These are phyloP conservation scores for Populus pruinosa DNA, from an alignment of 345 rosid species.

Conservation along the genomic window DNA sequence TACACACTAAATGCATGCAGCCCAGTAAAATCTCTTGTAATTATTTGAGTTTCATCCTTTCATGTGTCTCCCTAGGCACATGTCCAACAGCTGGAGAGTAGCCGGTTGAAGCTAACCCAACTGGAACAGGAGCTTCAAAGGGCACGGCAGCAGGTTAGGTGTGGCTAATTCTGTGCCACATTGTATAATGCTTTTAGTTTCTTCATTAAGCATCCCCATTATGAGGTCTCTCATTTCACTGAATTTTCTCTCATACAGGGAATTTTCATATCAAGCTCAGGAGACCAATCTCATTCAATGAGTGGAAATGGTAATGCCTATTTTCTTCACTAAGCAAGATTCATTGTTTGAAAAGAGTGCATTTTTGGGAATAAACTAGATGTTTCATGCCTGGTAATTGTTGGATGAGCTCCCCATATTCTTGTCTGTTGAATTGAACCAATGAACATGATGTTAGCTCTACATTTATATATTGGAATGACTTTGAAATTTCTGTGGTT, in stretches of 20 bases:
- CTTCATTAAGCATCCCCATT: neutral
- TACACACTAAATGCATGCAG: neutral
- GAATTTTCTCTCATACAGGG: slow-evolving; percentile 48
- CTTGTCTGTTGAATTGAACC: neutral
- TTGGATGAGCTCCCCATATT: neutral
- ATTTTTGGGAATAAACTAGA: neutral
- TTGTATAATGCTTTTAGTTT: neutral
- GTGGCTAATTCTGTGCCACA: slow-evolving; percentile 16
- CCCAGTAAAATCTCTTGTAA: neutral
- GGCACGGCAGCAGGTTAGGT: slow-evolving; percentile 87
- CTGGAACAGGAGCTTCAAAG: slow-evolving; percentile 98
- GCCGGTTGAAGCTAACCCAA: slow-evolving; percentile 92
- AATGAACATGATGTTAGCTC: neutral
- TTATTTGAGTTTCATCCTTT: slow-evolving; percentile 5
- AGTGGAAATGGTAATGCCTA: slow-evolving; percentile 81
- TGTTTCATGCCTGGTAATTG: neutral
- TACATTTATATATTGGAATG: neutral
- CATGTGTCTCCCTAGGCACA: slow-evolving; percentile 57
- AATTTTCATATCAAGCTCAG: slow-evolving; percentile 89
- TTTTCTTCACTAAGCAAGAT: neutral
- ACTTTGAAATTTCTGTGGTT: neutral
- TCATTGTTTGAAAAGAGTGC: neutral
- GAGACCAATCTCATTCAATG: slow-evolving; percentile 86
- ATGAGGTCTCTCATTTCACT: neutral
- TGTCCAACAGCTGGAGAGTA: slow-evolving; percentile 97